phyloP scores from a whole-genome alignment of 805 yeast species.

The Yamadazyma paraphyllophila region DNA sequence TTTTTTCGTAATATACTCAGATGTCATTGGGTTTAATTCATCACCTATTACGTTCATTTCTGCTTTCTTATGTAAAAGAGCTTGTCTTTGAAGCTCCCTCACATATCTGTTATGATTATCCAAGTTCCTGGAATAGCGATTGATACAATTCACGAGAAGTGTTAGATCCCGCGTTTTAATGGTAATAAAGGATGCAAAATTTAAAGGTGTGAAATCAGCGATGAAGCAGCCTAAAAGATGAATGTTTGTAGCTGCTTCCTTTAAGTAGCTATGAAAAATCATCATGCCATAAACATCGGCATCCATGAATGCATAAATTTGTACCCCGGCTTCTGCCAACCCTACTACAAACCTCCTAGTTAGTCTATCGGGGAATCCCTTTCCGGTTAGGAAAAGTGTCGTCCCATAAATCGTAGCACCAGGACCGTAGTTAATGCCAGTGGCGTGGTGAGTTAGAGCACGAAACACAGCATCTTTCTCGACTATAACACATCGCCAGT shows the following conservation, averaged over 20 bases:
- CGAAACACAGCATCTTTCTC: slow-evolving; percentile 44
- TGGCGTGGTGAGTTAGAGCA: slow-evolving; percentile 22
- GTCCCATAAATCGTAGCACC: too few species aligned
- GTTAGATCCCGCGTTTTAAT: slow-evolving; percentile 20
- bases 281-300: slow-evolving; percentile 64
- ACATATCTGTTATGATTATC: slow-evolving; percentile 19
- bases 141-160: slow-evolving; percentile 17
- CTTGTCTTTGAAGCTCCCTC: slow-evolving; percentile 53
- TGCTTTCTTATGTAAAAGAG: slow-evolving; percentile 50
- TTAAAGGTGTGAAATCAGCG: slow-evolving; percentile 29
- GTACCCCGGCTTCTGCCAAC: slow-evolving; percentile 24
- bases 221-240: slow-evolving; percentile 41
- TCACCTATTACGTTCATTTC: slow-evolving; percentile 48
- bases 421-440: background rate
- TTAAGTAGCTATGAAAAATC: slow-evolving; percentile 42
- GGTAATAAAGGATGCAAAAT: slow-evolving; percentile 22
- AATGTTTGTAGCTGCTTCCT: background rate
- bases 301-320: slow-evolving; percentile 53
- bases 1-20: background rate
- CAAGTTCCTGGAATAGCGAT: background rate
- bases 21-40: background rate
- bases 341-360: slow-evolving; percentile 44
- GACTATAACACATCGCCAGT: slow-evolving; percentile 21
- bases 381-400: slow-evolving; percentile 50
- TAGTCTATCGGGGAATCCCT: slow-evolving; percentile 63